Conservation (phyloP, 2,329 filamentous ascomycete genomes). For the Clathrospora elynae region DNA sequence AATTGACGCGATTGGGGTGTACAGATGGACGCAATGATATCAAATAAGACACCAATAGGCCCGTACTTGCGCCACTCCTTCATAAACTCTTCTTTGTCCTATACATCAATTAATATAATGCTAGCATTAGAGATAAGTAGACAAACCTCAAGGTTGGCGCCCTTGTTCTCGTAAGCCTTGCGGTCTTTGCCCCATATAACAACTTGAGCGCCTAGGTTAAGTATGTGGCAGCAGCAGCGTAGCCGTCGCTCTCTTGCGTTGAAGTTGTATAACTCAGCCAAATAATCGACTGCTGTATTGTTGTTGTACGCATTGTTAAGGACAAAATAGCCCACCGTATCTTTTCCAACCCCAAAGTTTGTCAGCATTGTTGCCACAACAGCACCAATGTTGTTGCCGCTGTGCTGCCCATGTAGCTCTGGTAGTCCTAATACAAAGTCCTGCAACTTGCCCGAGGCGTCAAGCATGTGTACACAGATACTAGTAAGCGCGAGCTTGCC, state of each 20-base stretch:
- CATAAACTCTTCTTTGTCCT: neutral
- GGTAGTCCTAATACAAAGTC: slow-evolving; percentile 2
- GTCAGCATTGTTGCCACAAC: neutral
- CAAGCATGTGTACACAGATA: slow-evolving; percentile 9
- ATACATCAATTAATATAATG: neutral
- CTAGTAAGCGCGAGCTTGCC: slow-evolving; percentile 2
- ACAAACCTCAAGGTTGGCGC: neutral
- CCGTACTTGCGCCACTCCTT: neutral
- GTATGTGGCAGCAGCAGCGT: neutral
- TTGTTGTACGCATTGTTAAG: neutral
- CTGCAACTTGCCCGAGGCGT: neutral
- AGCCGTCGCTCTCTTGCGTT: neutral
- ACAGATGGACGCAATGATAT: slow-evolving; percentile 1
- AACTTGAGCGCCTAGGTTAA: slow-evolving; percentile 2
- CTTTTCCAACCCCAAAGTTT: neutral
- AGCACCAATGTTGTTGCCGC: neutral
- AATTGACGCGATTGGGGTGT: slow-evolving; percentile 1
- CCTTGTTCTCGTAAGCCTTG: neutral
- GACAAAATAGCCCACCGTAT: neutral
- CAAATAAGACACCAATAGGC: neutral
- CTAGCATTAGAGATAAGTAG: neutral
- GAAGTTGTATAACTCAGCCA: neutral
- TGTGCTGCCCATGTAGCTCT: neutral
- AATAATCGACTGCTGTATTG: neutral
- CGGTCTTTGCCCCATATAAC: slow-evolving; percentile 2